These are phyloP conservation scores for Phyllosticta paracitricarpa DNA, from an alignment of 2,329 filamentous ascomycete genomes.

Conservation along the genomic window DNA sequence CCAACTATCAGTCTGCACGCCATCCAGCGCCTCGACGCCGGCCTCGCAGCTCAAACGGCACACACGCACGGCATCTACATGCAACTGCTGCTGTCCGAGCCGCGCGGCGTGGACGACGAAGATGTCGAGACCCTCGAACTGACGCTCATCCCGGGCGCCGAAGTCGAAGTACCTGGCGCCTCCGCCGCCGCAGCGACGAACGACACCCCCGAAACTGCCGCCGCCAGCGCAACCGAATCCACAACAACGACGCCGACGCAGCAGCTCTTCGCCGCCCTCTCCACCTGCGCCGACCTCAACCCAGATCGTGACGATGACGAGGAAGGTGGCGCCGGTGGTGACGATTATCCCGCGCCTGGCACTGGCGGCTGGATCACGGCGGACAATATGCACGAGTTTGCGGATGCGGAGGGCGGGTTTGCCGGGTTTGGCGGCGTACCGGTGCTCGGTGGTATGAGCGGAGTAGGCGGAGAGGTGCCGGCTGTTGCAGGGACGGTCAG, in stretches of 20 bases:
- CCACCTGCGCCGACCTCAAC: slow-evolving; percentile 65
- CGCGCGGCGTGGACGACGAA: slow-evolving; percentile 50
- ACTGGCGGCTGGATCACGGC: slow-evolving; percentile 81
- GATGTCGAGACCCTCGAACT: slow-evolving; percentile 56
- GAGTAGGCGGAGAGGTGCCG: slow-evolving; percentile 18
- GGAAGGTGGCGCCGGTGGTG: slow-evolving; percentile 41
- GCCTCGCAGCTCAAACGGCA: not conserved
- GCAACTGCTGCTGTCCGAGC: slow-evolving; percentile 38
- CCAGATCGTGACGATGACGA: slow-evolving; percentile 56
- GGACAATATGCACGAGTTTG: slow-evolving; percentile 74
- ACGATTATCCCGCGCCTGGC: slow-evolving; percentile 40
- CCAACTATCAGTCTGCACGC: slow-evolving; percentile 67
- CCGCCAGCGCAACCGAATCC: slow-evolving; percentile 19
- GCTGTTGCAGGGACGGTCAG: slow-evolving; percentile 29
- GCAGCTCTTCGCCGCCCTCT: slow-evolving; percentile 59
- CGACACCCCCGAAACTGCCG: not conserved
- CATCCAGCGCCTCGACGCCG: slow-evolving; percentile 47
- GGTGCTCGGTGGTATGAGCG: slow-evolving; percentile 8
- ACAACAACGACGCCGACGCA: slow-evolving; percentile 19
- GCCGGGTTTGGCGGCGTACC: slow-evolving; percentile 17
- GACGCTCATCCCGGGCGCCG: slow-evolving; percentile 48
- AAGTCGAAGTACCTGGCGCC: slow-evolving; percentile 9
- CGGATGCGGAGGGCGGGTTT: slow-evolving; percentile 31
- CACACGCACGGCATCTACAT: slow-evolving; percentile 22
- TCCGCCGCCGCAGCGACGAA: slow-evolving; percentile 7